Evolutionary conservation across 2,329 filamentous ascomycete species (phyloP), one percentile per base, ranked within the genome.

Genomic region (Stromatinia cepivora): DNA sequence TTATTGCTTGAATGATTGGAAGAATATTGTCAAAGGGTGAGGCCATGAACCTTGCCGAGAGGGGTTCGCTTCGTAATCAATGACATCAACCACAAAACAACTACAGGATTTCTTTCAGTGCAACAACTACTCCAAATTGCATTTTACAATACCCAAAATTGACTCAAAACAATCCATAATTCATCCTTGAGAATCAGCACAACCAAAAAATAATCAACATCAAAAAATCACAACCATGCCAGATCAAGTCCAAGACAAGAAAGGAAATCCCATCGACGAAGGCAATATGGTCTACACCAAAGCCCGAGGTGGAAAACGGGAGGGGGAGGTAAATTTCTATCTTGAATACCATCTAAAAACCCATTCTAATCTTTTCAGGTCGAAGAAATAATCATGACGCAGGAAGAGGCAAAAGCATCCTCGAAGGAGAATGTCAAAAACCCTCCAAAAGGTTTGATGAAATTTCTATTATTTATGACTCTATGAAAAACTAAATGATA

Each of bases 251-350:
- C 48, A 74, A 46, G 80, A 81, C 46, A 81, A 81, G 71, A 73
- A 79, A 54, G 78, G 76, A 70, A 75, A 81, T 73, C 75, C 76
- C 9, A 82, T 82, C 69, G 34, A 78, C 22, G 78, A 79, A 67
- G 81, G 80, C 48, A 80, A 82, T 59, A 75, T 76, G 45, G 80
- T 82, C n/a, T 80, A 78, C 71, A 81, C 80, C 8, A 80, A 78
- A 67, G 75, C 79, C 22, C 77, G 80, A 22, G 80, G 81, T 56
- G 80, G 81, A 20, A 76, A 78, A 64, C 79, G 78, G 54, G 80
- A 82, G 58, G 80, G 81, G 15, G 74, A 80, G 45, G 77, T 76
- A 70, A 70, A 76, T 61, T 9, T 52, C 22, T 59, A 42, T 46
- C 42, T 70, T 50, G 42, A 67, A 62, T 34, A 52, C 57, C 25